phyloP scores from a whole-genome alignment of 768 basidiomycete genomes.

The Leccinum incarnatum region DNA sequence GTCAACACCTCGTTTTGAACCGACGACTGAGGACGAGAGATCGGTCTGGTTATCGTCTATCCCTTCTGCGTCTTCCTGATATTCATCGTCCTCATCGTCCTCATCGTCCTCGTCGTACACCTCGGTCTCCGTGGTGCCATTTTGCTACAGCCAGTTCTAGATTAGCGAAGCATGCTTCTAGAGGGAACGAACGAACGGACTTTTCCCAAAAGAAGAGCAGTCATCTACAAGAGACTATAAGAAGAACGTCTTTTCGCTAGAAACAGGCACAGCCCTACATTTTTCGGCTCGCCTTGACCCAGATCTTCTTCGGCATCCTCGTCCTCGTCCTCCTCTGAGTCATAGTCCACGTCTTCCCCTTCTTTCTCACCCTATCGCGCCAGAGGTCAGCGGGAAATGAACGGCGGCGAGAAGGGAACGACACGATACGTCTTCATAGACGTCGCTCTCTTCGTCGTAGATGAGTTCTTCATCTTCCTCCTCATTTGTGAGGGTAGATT shows the following conservation, averaged over 20 bases:
- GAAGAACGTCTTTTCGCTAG: conserved; percentile 1
- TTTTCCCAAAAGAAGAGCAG: conserved; percentile 21
- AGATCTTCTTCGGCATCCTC: conserved; percentile 5
- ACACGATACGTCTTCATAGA: conserved; percentile 26
- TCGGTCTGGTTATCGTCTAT: conserved; percentile 11
- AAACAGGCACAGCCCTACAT: conserved; percentile 10
- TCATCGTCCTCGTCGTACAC: conserved; percentile 21
- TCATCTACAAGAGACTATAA: conserved; percentile 20
- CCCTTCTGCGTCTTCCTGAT: conserved; percentile 9
- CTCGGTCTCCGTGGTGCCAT: conserved; percentile 7
- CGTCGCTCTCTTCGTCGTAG: conserved; percentile 30
- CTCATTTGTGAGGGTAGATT: conserved; percentile 3
- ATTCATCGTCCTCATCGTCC: conserved; percentile 23
- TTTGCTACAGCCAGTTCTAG: conserved; percentile 4
- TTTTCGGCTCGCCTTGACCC: background rate
- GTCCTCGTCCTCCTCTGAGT: conserved; percentile 21
- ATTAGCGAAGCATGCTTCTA: background rate
- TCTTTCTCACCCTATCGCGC: conserved; percentile 21
- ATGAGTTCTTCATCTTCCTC: conserved; percentile 9
- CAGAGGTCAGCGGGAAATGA: background rate
- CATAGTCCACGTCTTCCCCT: background rate
- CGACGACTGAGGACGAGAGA: conserved; percentile 7
- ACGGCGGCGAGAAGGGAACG: background rate
- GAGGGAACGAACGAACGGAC: conserved; percentile 5
- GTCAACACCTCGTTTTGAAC: conserved; percentile 27